phyloP scores from a whole-genome alignment of 2,329 filamentous ascomycete species.

The Samsoniella hepiali region DNA sequence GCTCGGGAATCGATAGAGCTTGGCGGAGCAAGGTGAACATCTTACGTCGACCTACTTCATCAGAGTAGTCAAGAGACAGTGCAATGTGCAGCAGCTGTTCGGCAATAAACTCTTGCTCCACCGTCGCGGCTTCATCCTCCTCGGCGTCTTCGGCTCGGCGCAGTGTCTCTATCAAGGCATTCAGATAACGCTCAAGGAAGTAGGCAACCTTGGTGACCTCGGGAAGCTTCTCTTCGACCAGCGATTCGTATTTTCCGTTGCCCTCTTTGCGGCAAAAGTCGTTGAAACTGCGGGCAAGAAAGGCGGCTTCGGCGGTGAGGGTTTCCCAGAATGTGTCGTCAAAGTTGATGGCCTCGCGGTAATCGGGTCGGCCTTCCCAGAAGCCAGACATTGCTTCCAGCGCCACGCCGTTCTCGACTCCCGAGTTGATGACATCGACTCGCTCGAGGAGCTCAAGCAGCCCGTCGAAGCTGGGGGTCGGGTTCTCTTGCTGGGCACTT shows the following conservation, averaged over 20 bases:
- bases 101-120: conserved; percentile 91
- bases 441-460: conserved; percentile 88
- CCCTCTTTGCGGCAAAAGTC: conserved; percentile 79
- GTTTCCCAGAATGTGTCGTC: conserved; percentile 77
- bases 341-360: conserved; percentile 68
- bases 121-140: conserved; percentile 75
- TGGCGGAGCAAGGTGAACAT: conserved; percentile 92
- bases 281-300: conserved; percentile 89
- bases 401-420: conserved; percentile 83
- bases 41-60: conserved; percentile 90
- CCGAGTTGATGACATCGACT: conserved; percentile 89
- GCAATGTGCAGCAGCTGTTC: conserved; percentile 94
- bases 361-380: conserved; percentile 88
- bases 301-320: conserved; percentile 79
- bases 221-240: conserved; percentile 89
- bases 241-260: conserved; percentile 68
- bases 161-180: conserved; percentile 62
- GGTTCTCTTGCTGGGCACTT: conserved; percentile 56
- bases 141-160: conserved; percentile 55
- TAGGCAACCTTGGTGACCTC: conserved; percentile 90
- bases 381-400: conserved; percentile 94
- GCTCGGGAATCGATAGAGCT: conserved; percentile 76
- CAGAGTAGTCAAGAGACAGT: conserved; percentile 90
- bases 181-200: conserved; percentile 77
- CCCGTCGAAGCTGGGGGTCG: conserved; percentile 72